phyloP scores from a whole-genome alignment of 176 grass and related monocot genomes.

The Dactylis glomerata region DNA sequence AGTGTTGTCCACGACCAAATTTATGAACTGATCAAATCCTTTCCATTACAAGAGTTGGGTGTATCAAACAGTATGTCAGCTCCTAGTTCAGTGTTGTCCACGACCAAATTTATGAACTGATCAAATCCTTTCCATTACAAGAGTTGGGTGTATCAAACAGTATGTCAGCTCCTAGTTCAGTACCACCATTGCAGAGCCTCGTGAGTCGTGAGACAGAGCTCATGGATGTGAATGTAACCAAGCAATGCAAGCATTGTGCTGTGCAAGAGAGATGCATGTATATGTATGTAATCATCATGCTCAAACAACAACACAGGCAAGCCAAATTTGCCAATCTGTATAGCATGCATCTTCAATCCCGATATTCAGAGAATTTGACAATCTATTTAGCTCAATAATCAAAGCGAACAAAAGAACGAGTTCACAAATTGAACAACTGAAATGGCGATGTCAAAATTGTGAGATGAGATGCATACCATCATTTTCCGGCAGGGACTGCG shows the following conservation, averaged over 20 bases:
- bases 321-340: neutral
- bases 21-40: no score
- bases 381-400: neutral
- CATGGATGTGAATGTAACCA: conserved; percentile 5
- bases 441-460: neutral
- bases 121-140: no score
- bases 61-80: no score
- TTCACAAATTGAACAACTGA: neutral
- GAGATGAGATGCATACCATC: conserved; percentile 25
- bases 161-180: no score
- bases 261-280: neutral
- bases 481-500: conserved; percentile 32
- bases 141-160: no score
- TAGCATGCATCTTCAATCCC: neutral
- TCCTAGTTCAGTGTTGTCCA: no score
- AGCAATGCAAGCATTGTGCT: conserved; percentile 9
- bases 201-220: no score
- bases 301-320: neutral
- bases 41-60: no score
- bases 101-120: no score
- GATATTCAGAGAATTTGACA: neutral
- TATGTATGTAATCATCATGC: conserved; percentile 4
- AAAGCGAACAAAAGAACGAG: neutral
- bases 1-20: no score
- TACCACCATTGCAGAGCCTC: no score